Conservation (phyloP, 805 yeast genomes). For the Pichia membranifaciens region DNA sequence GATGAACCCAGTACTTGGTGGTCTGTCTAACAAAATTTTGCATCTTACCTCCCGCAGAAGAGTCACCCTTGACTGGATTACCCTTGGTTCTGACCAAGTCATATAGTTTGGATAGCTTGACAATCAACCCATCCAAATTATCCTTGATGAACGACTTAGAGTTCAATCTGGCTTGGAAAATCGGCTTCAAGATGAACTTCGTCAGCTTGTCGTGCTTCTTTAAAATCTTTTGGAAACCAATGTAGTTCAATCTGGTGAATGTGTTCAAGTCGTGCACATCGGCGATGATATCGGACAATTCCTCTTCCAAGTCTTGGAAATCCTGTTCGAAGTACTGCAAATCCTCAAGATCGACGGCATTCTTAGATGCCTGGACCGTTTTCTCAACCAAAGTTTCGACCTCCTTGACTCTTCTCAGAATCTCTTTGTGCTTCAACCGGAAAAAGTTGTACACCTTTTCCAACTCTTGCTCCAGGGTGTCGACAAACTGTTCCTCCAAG, state of each 20-base stretch:
- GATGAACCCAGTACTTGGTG: conserved; percentile 98
- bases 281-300: conserved; percentile 81
- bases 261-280: conserved; percentile 97
- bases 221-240: conserved; percentile 94
- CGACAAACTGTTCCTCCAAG: conserved; percentile 77
- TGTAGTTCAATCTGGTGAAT: conserved; percentile 87
- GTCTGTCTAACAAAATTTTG: conserved; percentile 98
- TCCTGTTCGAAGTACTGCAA: conserved; percentile 47
- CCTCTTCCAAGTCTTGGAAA: conserved; percentile 70
- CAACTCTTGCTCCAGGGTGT: conserved; percentile 69
- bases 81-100: conserved; percentile 95
- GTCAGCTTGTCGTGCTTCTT: conserved; percentile 96
- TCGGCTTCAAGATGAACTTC: conserved; percentile 73
- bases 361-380: conserved; percentile 41
- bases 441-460: conserved; percentile 93
- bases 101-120: conserved; percentile 80
- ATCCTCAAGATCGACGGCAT: conserved; percentile 33
- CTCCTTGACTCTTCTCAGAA: conserved; percentile 76
- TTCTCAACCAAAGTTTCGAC: conserved; percentile 66
- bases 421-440: conserved; percentile 80
- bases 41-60: conserved; percentile 96
- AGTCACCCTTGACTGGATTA: conserved; percentile 89
- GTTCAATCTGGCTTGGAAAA: conserved; percentile 87
- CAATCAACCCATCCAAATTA: conserved; percentile 84
- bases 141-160: conserved; percentile 95